Conservation (phyloP, 106 monocot genomes). For the Agapanthus africanus region DNA sequence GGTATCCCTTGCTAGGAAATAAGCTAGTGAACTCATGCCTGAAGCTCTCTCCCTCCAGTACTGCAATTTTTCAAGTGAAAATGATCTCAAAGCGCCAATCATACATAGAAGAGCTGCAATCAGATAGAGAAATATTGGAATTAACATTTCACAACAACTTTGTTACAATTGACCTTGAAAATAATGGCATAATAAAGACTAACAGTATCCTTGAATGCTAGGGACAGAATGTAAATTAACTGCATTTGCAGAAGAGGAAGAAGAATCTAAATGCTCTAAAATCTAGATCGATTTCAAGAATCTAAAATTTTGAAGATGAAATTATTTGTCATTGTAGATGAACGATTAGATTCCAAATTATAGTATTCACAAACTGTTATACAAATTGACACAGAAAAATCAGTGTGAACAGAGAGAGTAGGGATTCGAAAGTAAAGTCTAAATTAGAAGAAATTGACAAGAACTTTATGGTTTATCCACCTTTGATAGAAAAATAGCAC, state of each 20-base stretch:
- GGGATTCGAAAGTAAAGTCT: too few relatives aligned
- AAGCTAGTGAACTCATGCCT: conserved; percentile 93
- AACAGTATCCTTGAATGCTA: background rate
- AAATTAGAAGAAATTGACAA: too few relatives aligned
- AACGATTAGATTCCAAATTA: background rate
- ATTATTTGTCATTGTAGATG: background rate
- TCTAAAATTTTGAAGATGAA: background rate
- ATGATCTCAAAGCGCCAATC: conserved; percentile 83
- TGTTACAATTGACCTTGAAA: background rate
- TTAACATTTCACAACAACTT: background rate
- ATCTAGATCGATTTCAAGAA: background rate
- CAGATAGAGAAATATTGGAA: background rate
- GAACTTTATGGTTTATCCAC: too few relatives aligned
- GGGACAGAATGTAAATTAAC: background rate
- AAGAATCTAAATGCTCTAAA: background rate
- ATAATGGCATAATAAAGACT: conserved; percentile 1
- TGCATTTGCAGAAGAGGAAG: background rate
- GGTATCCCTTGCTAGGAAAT: conserved; percentile 82
- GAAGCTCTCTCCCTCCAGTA: conserved; percentile 87
- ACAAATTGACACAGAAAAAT: background rate
- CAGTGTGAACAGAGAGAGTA: background rate
- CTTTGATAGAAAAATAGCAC: background rate
- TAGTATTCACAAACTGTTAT: background rate
- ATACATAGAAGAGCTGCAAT: conserved; percentile 85
- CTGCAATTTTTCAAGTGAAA: conserved; percentile 76